Evolutionary conservation across 108 stramenopile species (phyloP).

Genomic region (Nitzschia inconspicua): DNA sequence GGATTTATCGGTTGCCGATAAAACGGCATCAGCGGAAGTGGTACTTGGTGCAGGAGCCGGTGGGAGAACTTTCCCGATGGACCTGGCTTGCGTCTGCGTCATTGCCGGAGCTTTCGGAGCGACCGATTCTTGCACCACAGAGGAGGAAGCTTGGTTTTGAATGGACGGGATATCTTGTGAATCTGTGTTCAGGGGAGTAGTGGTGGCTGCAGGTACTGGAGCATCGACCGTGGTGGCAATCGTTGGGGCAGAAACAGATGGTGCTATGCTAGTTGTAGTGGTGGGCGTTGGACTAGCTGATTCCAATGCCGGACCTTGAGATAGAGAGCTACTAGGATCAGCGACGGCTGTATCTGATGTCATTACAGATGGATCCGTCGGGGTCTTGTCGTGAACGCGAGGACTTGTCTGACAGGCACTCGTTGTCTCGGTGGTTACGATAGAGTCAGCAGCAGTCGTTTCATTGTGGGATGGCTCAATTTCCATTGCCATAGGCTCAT

Average conservation of each 20-base stretch:
- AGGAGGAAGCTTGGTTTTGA: no score
- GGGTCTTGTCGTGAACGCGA: neutral
- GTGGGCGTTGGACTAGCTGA: no score
- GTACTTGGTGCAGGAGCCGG: neutral
- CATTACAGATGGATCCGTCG: neutral
- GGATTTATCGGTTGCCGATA: neutral
- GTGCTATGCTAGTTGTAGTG: neutral
- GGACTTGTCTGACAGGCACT: neutral
- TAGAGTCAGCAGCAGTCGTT: neutral
- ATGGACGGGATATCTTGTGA: no score
- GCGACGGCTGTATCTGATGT: neutral
- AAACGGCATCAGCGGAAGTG: neutral
- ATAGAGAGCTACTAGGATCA: neutral
- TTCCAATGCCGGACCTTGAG: neutral
- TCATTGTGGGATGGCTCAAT: neutral
- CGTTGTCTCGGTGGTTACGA: neutral
- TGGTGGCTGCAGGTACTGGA: neutral
- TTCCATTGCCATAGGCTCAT: neutral
- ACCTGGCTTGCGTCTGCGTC: neutral
- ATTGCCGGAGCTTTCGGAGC: neutral
- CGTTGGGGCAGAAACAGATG: neutral
- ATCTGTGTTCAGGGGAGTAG: no score
- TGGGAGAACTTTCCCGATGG: neutral
- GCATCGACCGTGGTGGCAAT: neutral
- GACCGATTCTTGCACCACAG: no score